These are phyloP conservation scores for Lyophyllum semitale DNA, from an alignment of 768 basidiomycete genomes.

Conservation along the genomic window DNA sequence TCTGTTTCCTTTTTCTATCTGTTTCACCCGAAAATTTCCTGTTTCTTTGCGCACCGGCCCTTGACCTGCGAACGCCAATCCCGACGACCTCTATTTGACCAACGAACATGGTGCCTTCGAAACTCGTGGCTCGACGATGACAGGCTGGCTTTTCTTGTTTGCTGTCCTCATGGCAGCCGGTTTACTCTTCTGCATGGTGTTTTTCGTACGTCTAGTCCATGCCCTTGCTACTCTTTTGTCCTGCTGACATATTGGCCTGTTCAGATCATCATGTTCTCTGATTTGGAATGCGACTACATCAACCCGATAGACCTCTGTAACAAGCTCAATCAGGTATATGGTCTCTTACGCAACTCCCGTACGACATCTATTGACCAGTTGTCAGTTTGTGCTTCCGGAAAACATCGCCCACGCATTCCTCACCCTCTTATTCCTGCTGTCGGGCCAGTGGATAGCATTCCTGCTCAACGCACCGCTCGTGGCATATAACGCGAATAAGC, in stretches of 20 bases:
- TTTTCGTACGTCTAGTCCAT: conserved; percentile 75
- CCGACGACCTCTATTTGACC: not conserved
- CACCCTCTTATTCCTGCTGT: conserved; percentile 86
- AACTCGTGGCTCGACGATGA: conserved; percentile 6
- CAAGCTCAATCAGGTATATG: conserved; percentile 91
- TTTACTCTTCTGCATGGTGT: conserved; percentile 97
- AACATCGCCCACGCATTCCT: conserved; percentile 94
- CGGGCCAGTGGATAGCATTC: conserved; percentile 95
- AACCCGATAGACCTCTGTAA: conserved; percentile 99
- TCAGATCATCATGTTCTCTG: conserved; percentile 99
- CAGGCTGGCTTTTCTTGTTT: conserved; percentile 97
- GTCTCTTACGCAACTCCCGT: not conserved
- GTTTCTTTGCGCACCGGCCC: not conserved
- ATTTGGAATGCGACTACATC: conserved; percentile 99
- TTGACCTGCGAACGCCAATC: not conserved
- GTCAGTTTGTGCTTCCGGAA: conserved; percentile 95
- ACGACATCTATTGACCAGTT: not conserved
- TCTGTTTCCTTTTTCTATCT: conserved; percentile 2
- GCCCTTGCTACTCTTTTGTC: not conserved
- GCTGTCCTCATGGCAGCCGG: conserved; percentile 94
- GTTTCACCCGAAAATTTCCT: not conserved
- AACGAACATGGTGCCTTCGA: conserved; percentile 1
- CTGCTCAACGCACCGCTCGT: conserved; percentile 88
- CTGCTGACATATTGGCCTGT: not conserved
- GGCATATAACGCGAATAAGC: conserved; percentile 94